phyloP scores from a whole-genome alignment of 108 stramenopile species.

The Skeletonema tropicum region DNA sequence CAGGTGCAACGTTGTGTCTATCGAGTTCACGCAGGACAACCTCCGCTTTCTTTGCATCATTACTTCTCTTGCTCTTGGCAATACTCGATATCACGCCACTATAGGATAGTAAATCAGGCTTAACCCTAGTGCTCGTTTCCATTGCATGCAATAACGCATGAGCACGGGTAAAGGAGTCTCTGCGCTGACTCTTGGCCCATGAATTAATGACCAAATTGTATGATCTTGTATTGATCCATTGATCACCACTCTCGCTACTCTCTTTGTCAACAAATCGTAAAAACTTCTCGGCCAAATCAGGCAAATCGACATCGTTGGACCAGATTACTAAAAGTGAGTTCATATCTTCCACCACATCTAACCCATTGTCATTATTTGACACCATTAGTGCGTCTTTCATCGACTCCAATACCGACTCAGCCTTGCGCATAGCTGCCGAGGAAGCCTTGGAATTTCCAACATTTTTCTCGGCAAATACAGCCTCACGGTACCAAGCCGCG shows the following conservation, averaged over 20 bases:
- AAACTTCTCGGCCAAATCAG: slow-evolving; percentile 21
- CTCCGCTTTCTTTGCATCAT: slow-evolving; percentile 9
- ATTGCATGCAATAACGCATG: slow-evolving; percentile 14
- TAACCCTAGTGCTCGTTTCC: slow-evolving; percentile 15
- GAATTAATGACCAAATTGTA: slow-evolving; percentile 33
- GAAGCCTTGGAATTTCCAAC: slow-evolving; percentile 15
- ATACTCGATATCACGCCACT: slow-evolving; percentile 27
- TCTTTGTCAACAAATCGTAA: slow-evolving; percentile 15
- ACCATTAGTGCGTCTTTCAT: slow-evolving; percentile 32
- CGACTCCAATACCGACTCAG: slow-evolving; percentile 24
- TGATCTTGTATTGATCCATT: slow-evolving; percentile 20
- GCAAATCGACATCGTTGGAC: slow-evolving; percentile 17
- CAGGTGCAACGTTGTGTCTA: slow-evolving; percentile 8
- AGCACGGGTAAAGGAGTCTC: slow-evolving; percentile 14
- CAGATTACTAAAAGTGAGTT: slow-evolving; percentile 21
- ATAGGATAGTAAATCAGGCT: slow-evolving; percentile 24
- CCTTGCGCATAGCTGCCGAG: slow-evolving; percentile 15
- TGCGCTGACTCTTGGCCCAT: slow-evolving; percentile 25
- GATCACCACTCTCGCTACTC: slow-evolving; percentile 4
- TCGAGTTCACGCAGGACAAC: not conserved
- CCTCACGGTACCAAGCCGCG: slow-evolving; percentile 33
- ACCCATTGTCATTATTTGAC: not conserved
- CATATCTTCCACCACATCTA: slow-evolving; percentile 14
- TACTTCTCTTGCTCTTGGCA: slow-evolving; percentile 16
- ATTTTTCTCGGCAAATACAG: slow-evolving; percentile 18